phyloP scores from a whole-genome alignment of 805 yeast species.

The Nakazawaea pomicola region DNA sequence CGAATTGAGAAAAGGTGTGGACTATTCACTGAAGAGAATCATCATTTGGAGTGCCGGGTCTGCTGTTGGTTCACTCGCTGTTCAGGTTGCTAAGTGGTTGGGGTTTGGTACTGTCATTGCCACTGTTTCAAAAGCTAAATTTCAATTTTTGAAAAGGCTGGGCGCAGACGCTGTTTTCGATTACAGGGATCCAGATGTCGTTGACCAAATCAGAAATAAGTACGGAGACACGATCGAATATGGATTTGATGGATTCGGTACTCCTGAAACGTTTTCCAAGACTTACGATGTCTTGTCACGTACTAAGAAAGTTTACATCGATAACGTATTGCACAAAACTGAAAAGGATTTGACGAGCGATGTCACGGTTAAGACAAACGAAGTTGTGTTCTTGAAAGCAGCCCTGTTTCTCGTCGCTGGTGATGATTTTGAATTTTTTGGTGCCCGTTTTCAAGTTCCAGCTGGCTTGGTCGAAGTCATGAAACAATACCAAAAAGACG shows the following conservation, averaged over 20 bases:
- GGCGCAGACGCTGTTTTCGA: slow-evolving; percentile 33
- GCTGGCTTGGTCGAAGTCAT: slow-evolving; percentile 14
- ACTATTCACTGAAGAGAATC: slow-evolving; percentile 31
- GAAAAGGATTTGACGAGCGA: slow-evolving; percentile 17
- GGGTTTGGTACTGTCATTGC: slow-evolving; percentile 29
- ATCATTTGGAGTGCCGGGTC: slow-evolving; percentile 66
- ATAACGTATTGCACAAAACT: slow-evolving; percentile 28
- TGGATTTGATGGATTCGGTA: slow-evolving; percentile 29
- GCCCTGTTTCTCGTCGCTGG: slow-evolving; percentile 35
- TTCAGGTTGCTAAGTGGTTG: slow-evolving; percentile 52
- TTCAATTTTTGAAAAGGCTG: slow-evolving; percentile 17
- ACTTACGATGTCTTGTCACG: slow-evolving; percentile 30
- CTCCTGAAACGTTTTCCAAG: slow-evolving; percentile 16
- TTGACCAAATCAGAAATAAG: slow-evolving; percentile 23
- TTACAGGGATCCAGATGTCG: slow-evolving; percentile 26
- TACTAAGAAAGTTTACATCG: slow-evolving; percentile 27
- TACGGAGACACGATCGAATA: slow-evolving; percentile 23
- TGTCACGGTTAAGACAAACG: slow-evolving; percentile 25
- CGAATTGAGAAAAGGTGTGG: slow-evolving; percentile 14
- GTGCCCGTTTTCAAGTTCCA: slow-evolving; percentile 9
- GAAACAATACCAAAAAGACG: slow-evolving; percentile 17
- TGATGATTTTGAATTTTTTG: slow-evolving; percentile 28
- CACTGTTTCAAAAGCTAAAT: slow-evolving; percentile 22
- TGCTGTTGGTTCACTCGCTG: slow-evolving; percentile 50
- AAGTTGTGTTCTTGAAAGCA: slow-evolving; percentile 28